Evolutionary conservation across 768 basidiomycete genomes (phyloP).

Genomic region (Mycena kentingensis): DNA sequence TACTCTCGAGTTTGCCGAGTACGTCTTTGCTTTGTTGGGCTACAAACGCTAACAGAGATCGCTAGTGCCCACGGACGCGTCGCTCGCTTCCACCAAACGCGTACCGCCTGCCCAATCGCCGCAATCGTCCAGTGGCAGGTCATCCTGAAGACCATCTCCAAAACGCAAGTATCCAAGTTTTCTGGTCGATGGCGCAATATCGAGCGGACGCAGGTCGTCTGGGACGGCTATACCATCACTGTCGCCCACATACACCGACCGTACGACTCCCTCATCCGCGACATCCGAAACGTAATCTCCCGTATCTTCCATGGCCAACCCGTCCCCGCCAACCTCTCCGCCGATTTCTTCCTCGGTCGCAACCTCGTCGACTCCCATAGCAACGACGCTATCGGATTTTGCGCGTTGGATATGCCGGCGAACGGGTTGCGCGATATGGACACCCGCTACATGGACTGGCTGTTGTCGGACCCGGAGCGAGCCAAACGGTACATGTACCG

Average conservation of each 20-base stretch:
- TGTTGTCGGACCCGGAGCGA: constrained; percentile 2
- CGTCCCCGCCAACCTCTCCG: constrained; percentile 3
- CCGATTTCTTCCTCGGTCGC: background rate
- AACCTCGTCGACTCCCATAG: background rate
- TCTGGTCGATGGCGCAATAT: background rate
- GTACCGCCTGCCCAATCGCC: background rate
- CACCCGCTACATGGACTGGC: background rate
- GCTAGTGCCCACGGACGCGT: background rate
- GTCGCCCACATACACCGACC: background rate
- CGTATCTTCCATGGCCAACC: constrained; percentile 4
- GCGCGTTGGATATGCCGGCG: background rate
- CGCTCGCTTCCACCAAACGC: constrained; percentile 4
- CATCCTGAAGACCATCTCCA: constrained; percentile 3
- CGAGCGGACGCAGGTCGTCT: background rate
- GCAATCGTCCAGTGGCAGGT: constrained; percentile 5
- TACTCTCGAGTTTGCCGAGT: background rate
- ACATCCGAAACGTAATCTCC: background rate
- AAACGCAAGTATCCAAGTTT: background rate
- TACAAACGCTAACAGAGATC: constrained; percentile 1
- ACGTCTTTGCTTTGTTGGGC: background rate
- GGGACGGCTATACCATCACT: background rate
- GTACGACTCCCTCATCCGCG: background rate
- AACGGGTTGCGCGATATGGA: background rate
- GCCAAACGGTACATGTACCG: background rate
- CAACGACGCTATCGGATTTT: constrained; percentile 2